These are phyloP conservation scores for Tulasnella sp. DNA, from an alignment of 768 basidiomycete genomes.

Conservation along the genomic window DNA sequence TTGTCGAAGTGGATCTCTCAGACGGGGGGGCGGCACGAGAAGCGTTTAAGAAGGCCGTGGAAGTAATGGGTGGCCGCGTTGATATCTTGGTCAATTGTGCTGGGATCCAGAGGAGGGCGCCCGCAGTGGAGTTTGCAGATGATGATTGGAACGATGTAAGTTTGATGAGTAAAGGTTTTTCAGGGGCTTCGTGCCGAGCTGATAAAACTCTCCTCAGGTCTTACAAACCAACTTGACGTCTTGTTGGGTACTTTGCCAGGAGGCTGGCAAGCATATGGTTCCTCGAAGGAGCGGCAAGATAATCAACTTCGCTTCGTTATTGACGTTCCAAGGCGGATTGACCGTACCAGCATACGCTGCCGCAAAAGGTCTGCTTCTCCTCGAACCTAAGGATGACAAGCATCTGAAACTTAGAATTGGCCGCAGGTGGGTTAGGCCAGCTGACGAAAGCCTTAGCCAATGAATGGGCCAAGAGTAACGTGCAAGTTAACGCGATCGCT, in stretches of 20 bases:
- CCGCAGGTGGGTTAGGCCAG: slow-evolving; percentile 52
- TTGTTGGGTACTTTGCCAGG: slow-evolving; percentile 72
- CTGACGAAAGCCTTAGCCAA: slow-evolving; percentile 85
- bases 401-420: neutral
- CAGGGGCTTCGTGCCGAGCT: slow-evolving; percentile 12
- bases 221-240: slow-evolving; percentile 82
- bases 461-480: slow-evolving; percentile 82
- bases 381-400: neutral
- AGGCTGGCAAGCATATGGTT: slow-evolving; percentile 87
- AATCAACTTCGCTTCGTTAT: slow-evolving; percentile 56
- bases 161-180: slow-evolving; percentile 9
- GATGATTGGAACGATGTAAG: slow-evolving; percentile 62
- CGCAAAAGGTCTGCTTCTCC: slow-evolving; percentile 49
- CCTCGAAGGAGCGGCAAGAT: slow-evolving; percentile 50
- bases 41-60: slow-evolving; percentile 41
- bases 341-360: slow-evolving; percentile 86
- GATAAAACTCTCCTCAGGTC: slow-evolving; percentile 44
- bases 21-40: slow-evolving; percentile 40
- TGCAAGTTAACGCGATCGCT: slow-evolving; percentile 81
- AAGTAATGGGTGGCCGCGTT: slow-evolving; percentile 40
- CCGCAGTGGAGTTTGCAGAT: slow-evolving; percentile 55
- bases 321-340: slow-evolving; percentile 50
- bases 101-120: slow-evolving; percentile 48
- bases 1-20: slow-evolving; percentile 48
- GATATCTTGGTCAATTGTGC: slow-evolving; percentile 64